phyloP scores from a whole-genome alignment of 176 grass and related monocot species.

The Themeda triandra region DNA sequence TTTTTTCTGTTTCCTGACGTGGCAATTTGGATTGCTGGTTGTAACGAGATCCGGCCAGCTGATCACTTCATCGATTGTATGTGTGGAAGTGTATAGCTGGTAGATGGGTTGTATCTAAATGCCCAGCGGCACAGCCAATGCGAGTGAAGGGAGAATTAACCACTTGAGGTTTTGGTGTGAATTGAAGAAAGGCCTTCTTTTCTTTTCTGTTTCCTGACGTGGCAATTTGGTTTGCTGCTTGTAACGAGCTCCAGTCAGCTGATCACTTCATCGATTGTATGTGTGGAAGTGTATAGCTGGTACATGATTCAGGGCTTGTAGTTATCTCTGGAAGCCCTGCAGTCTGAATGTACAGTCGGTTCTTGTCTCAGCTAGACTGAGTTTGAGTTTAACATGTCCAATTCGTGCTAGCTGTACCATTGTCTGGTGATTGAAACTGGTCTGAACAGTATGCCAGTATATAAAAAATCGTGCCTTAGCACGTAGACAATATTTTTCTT shows the following conservation, averaged over 20 bases:
- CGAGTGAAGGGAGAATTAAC: background rate
- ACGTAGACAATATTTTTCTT: background rate
- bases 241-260: background rate
- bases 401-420: background rate
- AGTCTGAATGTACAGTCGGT: background rate
- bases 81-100: background rate
- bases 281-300: background rate
- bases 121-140: background rate
- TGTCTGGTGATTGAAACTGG: background rate
- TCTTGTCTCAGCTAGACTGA: background rate
- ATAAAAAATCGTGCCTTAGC: background rate
- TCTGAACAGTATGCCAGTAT: no score
- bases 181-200: background rate
- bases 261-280: background rate
- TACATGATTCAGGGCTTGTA: background rate
- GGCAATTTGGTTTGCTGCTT: conserved; percentile 23
- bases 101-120: background rate
- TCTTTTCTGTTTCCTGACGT: background rate
- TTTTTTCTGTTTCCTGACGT: background rate
- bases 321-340: background rate
- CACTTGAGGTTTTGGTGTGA: conserved; percentile 30
- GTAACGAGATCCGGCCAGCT: background rate
- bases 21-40: conserved; percentile 24
- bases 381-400: background rate
- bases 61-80: background rate